Evolutionary conservation across 2,329 filamentous ascomycete genomes (phyloP).

Genomic region (Cercospora sesami): DNA sequence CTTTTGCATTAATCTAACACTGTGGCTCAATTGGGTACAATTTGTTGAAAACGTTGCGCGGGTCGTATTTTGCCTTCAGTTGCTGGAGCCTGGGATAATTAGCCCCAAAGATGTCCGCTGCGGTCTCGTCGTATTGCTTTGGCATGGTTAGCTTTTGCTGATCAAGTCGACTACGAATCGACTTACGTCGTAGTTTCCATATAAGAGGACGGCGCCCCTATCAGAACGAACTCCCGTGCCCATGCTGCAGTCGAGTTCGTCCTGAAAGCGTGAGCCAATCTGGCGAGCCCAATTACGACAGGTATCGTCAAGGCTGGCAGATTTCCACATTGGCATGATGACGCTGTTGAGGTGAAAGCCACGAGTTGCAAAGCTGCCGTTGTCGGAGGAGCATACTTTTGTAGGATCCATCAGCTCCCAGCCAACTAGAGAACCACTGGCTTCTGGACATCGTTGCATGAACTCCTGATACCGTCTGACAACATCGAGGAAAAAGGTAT

Average conservation of each 20-base stretch:
- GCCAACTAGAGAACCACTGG: background rate
- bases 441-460: background rate
- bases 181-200: slow-evolving; percentile 3
- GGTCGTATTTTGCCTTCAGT: slow-evolving; percentile 4
- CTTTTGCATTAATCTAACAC: background rate
- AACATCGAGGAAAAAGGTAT: background rate
- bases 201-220: background rate
- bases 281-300: background rate
- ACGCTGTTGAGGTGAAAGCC: background rate
- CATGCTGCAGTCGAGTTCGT: slow-evolving; percentile 1
- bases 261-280: background rate
- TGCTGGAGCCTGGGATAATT: background rate
- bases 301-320: background rate
- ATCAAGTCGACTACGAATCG: background rate
- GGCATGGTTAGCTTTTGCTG: background rate
- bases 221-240: background rate
- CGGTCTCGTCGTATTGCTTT: background rate
- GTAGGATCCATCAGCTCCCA: background rate
- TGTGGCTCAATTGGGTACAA: background rate
- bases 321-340: slow-evolving; percentile 2
- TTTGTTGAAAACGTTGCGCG: background rate
- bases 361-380: background rate
- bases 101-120: background rate
- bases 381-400: background rate
- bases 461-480: background rate